These are phyloP conservation scores for Euphorbia tirucalli DNA, from an alignment of 345 rosid species.

Conservation along the genomic window DNA sequence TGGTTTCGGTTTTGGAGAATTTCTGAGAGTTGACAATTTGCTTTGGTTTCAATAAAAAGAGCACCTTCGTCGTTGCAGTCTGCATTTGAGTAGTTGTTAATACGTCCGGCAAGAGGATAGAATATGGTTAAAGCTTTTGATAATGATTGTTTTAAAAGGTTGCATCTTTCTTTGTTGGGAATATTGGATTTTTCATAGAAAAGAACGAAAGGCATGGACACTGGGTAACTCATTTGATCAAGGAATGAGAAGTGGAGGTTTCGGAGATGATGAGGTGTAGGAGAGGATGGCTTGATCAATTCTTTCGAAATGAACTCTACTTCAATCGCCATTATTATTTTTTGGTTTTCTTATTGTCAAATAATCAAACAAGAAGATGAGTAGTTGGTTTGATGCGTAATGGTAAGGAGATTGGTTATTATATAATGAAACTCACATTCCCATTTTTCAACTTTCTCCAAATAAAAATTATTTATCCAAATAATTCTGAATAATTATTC, in stretches of 20 bases:
- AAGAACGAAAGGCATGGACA: conserved; percentile 11
- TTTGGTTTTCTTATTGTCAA: neutral
- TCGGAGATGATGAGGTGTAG: conserved; percentile 26
- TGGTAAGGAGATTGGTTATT: too few species aligned
- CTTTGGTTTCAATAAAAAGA: neutral
- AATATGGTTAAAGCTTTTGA: neutral
- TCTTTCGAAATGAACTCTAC: conserved; percentile 19
- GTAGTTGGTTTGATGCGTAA: too few species aligned
- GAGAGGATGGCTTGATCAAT: conserved; percentile 18
- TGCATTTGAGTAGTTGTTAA: neutral
- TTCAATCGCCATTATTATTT: conserved; percentile 9
- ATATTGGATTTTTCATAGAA: conserved; percentile 1
- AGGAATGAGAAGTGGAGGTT: conserved; percentile 22
- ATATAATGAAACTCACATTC: too few species aligned
- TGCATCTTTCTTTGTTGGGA: neutral
- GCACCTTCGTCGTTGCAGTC: neutral
- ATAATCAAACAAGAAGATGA: neutral
- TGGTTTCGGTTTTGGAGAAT: conserved; percentile 29
- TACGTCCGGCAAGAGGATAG: neutral
- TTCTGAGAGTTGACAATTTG: conserved; percentile 13
- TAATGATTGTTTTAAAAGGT: neutral
- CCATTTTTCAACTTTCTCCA: too few species aligned
- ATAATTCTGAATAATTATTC: too few species aligned
- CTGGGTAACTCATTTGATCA: conserved; percentile 24
- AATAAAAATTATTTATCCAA: too few species aligned